Percentiles rank a stretch among this genome's conserved stretches.
These are phyloP conservation scores for Alternaria tenuissima DNA, from an alignment of 2,329 filamentous ascomycete species.

Conservation along the genomic window DNA sequence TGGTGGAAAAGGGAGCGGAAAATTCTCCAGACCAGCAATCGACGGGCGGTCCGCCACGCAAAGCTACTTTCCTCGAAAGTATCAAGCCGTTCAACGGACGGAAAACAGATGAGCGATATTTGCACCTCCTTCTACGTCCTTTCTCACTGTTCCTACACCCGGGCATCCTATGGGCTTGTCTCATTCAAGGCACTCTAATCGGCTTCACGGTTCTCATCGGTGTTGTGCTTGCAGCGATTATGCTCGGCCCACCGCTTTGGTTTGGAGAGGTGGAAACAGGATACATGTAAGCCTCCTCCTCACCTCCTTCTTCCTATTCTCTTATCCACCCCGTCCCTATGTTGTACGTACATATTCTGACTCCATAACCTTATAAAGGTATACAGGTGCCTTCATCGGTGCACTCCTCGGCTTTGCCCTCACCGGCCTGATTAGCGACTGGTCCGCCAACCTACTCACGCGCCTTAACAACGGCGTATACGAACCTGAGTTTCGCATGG, in stretches of 20 bases:
- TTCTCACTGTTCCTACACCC: constrained; percentile 49
- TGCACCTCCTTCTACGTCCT: constrained; percentile 66
- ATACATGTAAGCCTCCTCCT: constrained; percentile 61
- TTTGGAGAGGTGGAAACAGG: constrained; percentile 85
- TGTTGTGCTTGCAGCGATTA: constrained; percentile 82
- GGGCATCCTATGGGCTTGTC: constrained; percentile 55
- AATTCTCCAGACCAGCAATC: constrained; percentile 29
- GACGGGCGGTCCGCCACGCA: constrained; percentile 46
- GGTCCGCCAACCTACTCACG: constrained; percentile 74
- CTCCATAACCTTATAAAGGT: background rate
- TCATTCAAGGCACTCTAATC: constrained; percentile 89
- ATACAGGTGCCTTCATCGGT: constrained; percentile 81
- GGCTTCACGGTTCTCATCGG: constrained; percentile 94
- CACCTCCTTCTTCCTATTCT: background rate
- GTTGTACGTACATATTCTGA: background rate
- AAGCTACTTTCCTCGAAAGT: constrained; percentile 65
- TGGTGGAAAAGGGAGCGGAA: constrained; percentile 7
- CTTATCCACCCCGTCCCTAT: background rate
- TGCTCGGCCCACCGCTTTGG: constrained; percentile 81
- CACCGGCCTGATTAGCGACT: constrained; percentile 78
- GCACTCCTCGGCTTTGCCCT: constrained; percentile 79
- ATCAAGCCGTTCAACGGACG: constrained; percentile 80
- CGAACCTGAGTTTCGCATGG: constrained; percentile 88
- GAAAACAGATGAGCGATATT: constrained; percentile 79
- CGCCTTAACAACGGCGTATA: constrained; percentile 80